Conservation (phyloP, 1,139 yeast species). For the Suhomyces choctaworum region DNA sequence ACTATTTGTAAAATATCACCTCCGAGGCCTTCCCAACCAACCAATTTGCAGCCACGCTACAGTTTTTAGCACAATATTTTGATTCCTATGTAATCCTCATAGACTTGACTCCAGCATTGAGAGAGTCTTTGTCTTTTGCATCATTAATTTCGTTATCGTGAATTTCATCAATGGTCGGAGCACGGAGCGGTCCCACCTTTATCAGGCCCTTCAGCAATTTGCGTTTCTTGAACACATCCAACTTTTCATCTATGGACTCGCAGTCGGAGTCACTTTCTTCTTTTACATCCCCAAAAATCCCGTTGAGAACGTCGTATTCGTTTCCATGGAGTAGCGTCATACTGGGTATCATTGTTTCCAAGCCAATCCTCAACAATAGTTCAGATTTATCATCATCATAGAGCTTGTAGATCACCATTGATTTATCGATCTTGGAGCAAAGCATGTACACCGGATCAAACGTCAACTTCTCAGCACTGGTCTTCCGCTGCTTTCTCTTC, state of each 20-base stretch:
- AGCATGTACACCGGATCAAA: constrained; percentile 29
- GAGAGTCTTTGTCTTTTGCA: constrained; percentile 5
- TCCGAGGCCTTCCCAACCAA: no score
- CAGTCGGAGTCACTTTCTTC: constrained; percentile 3
- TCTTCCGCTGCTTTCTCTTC: constrained; percentile 8
- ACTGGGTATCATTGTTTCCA: constrained; percentile 12
- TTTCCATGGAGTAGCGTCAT: constrained; percentile 13
- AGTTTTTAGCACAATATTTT: no score
- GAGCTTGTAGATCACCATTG: constrained; percentile 27
- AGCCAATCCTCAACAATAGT: constrained; percentile 13
- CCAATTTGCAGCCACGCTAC: no score
- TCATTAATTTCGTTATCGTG: constrained; percentile 7
- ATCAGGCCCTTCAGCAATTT: constrained; percentile 5
- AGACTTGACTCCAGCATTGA: constrained; percentile 9
- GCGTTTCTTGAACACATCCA: constrained; percentile 8
- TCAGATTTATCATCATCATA: constrained; percentile 22
- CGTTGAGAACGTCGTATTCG: constrained; percentile 13
- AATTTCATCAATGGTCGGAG: constrained; percentile 1
- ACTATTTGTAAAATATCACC: no score
- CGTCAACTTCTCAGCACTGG: constrained; percentile 8
- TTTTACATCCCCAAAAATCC: constrained; percentile 13
- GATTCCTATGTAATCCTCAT: constrained; percentile 6
- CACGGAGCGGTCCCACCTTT: not conserved
- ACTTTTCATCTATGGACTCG: constrained; percentile 2
- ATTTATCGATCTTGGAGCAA: constrained; percentile 26